These are phyloP conservation scores for Schwanniomyces occidentalis DNA, from an alignment of 805 yeast species.

Conservation along the genomic window DNA sequence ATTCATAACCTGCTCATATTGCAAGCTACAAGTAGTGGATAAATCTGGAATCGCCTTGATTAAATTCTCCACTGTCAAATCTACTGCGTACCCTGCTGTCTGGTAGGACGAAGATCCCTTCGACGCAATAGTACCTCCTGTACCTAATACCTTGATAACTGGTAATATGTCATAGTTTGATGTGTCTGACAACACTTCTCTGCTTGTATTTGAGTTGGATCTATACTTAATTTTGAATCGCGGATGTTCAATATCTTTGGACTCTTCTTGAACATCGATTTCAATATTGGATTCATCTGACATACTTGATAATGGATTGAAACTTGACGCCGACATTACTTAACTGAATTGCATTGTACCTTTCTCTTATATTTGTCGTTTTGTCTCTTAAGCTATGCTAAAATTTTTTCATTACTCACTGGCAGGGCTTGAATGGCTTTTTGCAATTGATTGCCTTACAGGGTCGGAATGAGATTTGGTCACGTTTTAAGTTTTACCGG, in stretches of 20 bases:
- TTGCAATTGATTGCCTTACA: too few relatives aligned
- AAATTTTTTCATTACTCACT: too few relatives aligned
- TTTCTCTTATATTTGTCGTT: too few relatives aligned
- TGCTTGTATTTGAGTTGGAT: conserved; percentile 28
- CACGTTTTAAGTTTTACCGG: too few relatives aligned
- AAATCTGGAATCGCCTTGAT: conserved; percentile 58
- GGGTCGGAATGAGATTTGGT: too few relatives aligned
- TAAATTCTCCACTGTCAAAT: conserved; percentile 48
- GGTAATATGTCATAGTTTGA: conserved; percentile 24
- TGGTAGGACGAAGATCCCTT: conserved; percentile 39
- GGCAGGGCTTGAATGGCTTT: too few relatives aligned
- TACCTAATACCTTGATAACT: conserved; percentile 40
- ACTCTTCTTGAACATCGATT: conserved; percentile 21
- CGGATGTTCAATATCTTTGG: conserved; percentile 28
- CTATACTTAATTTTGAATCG: conserved; percentile 37
- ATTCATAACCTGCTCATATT: conserved; percentile 63
- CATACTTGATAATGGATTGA: too few relatives aligned
- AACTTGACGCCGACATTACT: too few relatives aligned
- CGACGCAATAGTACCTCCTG: conserved; percentile 49
- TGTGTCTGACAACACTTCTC: conserved; percentile 13
- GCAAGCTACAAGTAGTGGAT: conserved; percentile 52
- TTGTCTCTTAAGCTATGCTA: too few relatives aligned
- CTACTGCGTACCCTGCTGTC: conserved; percentile 47
- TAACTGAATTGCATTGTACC: too few relatives aligned
- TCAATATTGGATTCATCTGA: conserved; percentile 9